Percentiles rank a stretch among this genome's conserved stretches.
phyloP scores from a whole-genome alignment of 805 yeast genomes.

The Candida xiaguanensis region DNA sequence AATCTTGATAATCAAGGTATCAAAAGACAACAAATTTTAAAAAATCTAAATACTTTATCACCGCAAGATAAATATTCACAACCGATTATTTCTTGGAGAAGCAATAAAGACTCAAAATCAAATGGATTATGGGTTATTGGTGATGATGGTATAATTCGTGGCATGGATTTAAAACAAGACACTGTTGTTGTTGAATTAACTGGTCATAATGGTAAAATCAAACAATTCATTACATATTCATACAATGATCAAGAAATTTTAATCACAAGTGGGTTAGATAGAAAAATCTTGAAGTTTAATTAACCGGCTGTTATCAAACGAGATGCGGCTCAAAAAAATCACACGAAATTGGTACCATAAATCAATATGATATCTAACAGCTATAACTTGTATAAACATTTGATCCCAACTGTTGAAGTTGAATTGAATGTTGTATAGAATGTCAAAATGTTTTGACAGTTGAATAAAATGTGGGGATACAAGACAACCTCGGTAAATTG shows the following conservation, averaged over 20 bases:
- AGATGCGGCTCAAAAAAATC: slow-evolving; percentile 6
- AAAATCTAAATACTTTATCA: slow-evolving; percentile 42
- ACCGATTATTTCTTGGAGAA: slow-evolving; percentile 46
- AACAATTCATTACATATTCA: slow-evolving; percentile 30
- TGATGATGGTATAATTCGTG: slow-evolving; percentile 65
- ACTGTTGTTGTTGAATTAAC: slow-evolving; percentile 28
- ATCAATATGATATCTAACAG: no score
- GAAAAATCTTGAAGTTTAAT: slow-evolving; percentile 6
- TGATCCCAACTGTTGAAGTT: no score
- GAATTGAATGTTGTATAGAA: no score
- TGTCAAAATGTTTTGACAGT: no score
- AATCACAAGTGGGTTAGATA: slow-evolving; percentile 49
- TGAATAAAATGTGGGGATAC: neutral
- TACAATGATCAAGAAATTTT: slow-evolving; percentile 33
- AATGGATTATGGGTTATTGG: slow-evolving; percentile 65
- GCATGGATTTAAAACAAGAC: slow-evolving; percentile 48
- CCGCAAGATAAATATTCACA: slow-evolving; percentile 69
- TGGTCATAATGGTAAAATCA: slow-evolving; percentile 48
- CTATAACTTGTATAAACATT: no score
- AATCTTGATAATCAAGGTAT: slow-evolving; percentile 11
- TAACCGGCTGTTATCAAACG: slow-evolving; percentile 10
- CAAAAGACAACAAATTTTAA: slow-evolving; percentile 23
- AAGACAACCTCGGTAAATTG: neutral
- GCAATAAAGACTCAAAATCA: neutral
- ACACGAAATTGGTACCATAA: neutral